Percentiles rank a stretch among this genome's conserved stretches.
Evolutionary conservation across 1,139 yeast genomes (phyloP).

Genomic region (Candida buenavistaensis): DNA sequence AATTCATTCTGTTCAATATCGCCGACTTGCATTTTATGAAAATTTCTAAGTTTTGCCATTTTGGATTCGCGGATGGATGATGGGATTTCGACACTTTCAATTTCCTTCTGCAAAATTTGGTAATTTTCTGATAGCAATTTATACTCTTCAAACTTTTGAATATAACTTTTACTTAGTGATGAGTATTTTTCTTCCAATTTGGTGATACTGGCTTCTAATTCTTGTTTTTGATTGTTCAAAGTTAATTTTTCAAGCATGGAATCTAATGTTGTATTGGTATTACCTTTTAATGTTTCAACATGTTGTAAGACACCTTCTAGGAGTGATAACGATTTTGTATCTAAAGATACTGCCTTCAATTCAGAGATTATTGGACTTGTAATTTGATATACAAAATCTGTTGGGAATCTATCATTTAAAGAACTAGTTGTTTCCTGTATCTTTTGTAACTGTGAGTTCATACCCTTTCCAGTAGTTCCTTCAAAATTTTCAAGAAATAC

Average conservation of each 20-base stretch:
- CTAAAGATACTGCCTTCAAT: slow-evolving; percentile 24
- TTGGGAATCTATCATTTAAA: slow-evolving; percentile 11
- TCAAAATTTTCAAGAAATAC: neutral
- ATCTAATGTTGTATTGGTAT: slow-evolving; percentile 4
- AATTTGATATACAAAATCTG: slow-evolving; percentile 21
- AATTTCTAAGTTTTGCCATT: slow-evolving; percentile 28
- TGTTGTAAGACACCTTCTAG: slow-evolving; percentile 20
- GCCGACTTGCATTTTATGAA: slow-evolving; percentile 28
- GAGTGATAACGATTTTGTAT: slow-evolving; percentile 18
- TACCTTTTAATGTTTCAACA: slow-evolving; percentile 8
- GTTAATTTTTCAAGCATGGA: neutral
- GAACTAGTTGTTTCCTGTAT: neutral
- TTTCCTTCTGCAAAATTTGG: slow-evolving; percentile 19
- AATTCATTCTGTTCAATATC: slow-evolving; percentile 17
- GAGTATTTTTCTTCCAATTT: slow-evolving; percentile 22
- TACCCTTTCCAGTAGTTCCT: too few species aligned
- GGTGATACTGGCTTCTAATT: slow-evolving; percentile 9
- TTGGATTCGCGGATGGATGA: slow-evolving; percentile 7
- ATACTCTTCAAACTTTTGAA: slow-evolving; percentile 26
- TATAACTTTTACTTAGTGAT: slow-evolving; percentile 24
- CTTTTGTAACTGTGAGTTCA: neutral
- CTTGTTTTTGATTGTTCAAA: neutral
- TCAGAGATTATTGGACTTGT: slow-evolving; percentile 28
- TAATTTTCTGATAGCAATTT: slow-evolving; percentile 25
- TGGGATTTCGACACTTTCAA: slow-evolving; percentile 7